These are phyloP conservation scores for Chenopodium formosanum DNA, from an alignment of 148 eudicot genomes.

Conservation along the genomic window DNA sequence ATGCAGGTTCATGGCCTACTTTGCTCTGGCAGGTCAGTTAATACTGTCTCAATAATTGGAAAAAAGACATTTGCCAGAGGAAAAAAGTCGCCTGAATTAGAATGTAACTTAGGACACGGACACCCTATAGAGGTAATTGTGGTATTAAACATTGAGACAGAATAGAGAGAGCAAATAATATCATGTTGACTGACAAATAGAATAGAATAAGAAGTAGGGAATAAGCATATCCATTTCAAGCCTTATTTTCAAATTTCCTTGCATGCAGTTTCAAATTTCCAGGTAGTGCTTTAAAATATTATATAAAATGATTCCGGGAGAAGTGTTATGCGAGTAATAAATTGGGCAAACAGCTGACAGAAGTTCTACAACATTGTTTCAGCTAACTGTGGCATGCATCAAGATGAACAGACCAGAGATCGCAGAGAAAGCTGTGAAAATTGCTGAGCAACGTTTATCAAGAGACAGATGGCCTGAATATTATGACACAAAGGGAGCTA, in stretches of 20 bases:
- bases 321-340: background rate
- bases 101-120: background rate
- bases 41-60: background rate
- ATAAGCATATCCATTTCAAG: background rate
- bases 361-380: constrained; percentile 25
- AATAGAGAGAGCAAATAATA: too few relatives aligned
- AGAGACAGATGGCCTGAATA: constrained; percentile 87
- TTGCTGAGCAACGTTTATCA: constrained; percentile 71
- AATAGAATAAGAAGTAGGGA: background rate
- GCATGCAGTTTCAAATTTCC: background rate
- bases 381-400: constrained; percentile 89
- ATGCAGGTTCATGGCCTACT: constrained; percentile 89
- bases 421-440: constrained; percentile 65
- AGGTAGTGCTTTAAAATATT: background rate
- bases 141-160: background rate
- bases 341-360: constrained; percentile 12
- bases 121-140: background rate
- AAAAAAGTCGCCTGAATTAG: too few relatives aligned
- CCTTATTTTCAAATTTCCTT: background rate
- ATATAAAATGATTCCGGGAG: background rate
- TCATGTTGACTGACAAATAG: background rate
- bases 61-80: too few relatives aligned
- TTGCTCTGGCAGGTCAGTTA: constrained; percentile 84
- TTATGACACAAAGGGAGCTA: constrained; percentile 72
- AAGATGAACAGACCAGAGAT: constrained; percentile 80